phyloP scores from a whole-genome alignment of 257 asterid species.

The Echium plantagineum region DNA sequence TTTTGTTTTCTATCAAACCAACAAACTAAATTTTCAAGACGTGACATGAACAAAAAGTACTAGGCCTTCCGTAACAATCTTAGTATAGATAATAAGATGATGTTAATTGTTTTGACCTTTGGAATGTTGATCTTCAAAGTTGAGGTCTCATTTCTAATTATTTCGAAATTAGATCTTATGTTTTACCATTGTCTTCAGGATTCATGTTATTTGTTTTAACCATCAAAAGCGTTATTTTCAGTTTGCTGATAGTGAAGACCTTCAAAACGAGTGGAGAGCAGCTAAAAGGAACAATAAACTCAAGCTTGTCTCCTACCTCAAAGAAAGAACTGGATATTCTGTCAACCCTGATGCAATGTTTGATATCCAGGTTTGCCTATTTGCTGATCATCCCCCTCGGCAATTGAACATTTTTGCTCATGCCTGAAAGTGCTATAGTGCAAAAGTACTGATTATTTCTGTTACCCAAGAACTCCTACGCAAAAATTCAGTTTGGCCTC shows the following conservation, averaged over 20 bases:
- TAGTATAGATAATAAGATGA: no score
- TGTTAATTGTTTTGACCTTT: no score
- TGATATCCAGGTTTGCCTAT: constrained; percentile 60
- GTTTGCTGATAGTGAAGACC: constrained; percentile 77
- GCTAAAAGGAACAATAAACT: constrained; percentile 60
- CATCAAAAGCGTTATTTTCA: constrained; percentile 21
- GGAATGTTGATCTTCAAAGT: no score
- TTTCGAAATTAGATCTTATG: not conserved
- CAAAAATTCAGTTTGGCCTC: no score
- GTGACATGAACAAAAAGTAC: no score
- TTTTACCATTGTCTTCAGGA: not conserved
- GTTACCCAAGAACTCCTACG: not conserved
- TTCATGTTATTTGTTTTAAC: constrained; percentile 8
- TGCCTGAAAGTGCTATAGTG: no score
- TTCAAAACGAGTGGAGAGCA: constrained; percentile 66
- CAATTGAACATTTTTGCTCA: not conserved
- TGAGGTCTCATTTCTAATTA: no score
- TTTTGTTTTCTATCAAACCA: no score
- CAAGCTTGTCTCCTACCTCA: constrained; percentile 53
- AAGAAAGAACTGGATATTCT: constrained; percentile 68
- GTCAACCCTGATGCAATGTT: constrained; percentile 79
- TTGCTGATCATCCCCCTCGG: constrained; percentile 7
- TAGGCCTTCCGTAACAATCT: no score
- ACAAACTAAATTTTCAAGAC: no score
- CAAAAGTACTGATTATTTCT: not conserved